phyloP scores from a whole-genome alignment of 192 early-diverging fungal species.

The Podila verticillata region DNA sequence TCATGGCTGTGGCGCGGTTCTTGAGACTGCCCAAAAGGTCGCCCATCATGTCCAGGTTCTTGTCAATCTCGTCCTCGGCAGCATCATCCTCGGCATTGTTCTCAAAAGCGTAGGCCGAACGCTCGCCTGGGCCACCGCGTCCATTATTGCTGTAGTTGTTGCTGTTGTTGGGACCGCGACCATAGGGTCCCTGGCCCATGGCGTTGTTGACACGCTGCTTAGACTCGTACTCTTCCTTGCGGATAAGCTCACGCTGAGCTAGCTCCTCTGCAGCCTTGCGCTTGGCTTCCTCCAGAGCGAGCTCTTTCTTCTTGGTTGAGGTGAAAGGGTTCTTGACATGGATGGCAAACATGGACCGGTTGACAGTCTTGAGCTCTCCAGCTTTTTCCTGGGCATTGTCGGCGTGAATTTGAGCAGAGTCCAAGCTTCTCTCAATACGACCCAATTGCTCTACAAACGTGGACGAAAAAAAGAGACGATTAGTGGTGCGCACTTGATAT shows the following conservation, averaged over 20 bases:
- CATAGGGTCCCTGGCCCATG: conserved; percentile 47
- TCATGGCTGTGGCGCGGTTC: conserved; percentile 67
- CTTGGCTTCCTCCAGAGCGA: conserved; percentile 61
- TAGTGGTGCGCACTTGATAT: not conserved
- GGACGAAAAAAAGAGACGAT: not conserved
- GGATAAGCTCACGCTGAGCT: conserved; percentile 62
- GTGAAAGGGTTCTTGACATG: conserved; percentile 77
- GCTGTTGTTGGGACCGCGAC: conserved; percentile 11
- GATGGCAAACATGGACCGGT: conserved; percentile 79
- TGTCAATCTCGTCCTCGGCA: conserved; percentile 74
- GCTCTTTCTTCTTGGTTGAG: conserved; percentile 65
- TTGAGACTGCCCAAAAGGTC: conserved; percentile 62
- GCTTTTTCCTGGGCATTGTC: conserved; percentile 64
- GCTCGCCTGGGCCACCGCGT: conserved; percentile 59
- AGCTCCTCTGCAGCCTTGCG: conserved; percentile 63
- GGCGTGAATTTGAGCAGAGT: conserved; percentile 68
- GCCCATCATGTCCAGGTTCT: conserved; percentile 70
- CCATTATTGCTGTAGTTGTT: conserved; percentile 54
- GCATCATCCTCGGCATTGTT: conserved; percentile 72
- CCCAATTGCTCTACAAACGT: conserved; percentile 43
- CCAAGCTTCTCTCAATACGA: conserved; percentile 71
- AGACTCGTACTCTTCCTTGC: conserved; percentile 63
- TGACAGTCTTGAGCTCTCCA: conserved; percentile 69
- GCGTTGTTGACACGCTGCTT: conserved; percentile 65
- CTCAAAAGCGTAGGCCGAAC: conserved; percentile 73